Evolutionary conservation across 140 eudicot genomes (phyloP).

Genomic region (Senecio squalidus): DNA sequence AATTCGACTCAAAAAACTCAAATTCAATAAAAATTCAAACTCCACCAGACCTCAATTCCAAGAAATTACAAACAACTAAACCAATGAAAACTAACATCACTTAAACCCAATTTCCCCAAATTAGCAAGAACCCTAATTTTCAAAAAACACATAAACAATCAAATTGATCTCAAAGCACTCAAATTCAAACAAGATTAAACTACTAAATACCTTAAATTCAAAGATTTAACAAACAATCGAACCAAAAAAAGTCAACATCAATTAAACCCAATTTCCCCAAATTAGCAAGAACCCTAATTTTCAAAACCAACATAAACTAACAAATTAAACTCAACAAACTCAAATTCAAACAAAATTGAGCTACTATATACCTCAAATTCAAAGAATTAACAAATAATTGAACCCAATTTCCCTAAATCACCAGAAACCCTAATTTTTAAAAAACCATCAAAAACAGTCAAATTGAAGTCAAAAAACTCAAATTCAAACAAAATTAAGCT

Average conservation of each 20-base stretch:
- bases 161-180: slow-evolving; percentile 16
- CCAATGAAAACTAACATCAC: slow-evolving; percentile 3
- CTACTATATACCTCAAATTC: slow-evolving; percentile 12
- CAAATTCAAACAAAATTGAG: slow-evolving; percentile 12
- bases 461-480: slow-evolving; percentile 16
- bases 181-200: slow-evolving; percentile 10
- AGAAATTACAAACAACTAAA: slow-evolving; percentile 6
- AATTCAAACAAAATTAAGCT: slow-evolving; percentile 15
- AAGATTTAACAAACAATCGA: slow-evolving; percentile 6
- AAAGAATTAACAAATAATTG: slow-evolving; percentile 6
- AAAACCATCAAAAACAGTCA: slow-evolving; percentile 2
- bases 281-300: slow-evolving; percentile 26
- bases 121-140: slow-evolving; percentile 25
- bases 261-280: slow-evolving; percentile 6
- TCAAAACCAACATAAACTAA: slow-evolving; percentile 6
- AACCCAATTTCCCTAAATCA: slow-evolving; percentile 3
- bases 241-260: slow-evolving; percentile 2
- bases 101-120: slow-evolving; percentile 9
- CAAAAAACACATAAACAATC: slow-evolving; percentile 4
- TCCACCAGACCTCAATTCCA: slow-evolving; percentile 16
- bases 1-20: slow-evolving; percentile 15
- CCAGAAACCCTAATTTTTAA: slow-evolving; percentile 28
- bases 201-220: slow-evolving; percentile 14
- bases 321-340: slow-evolving; percentile 16
- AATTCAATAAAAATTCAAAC: slow-evolving; percentile 11